Evolutionary conservation across 1,284 basidiomycete species (phyloP).

Genomic region (Leccinum solheimii): DNA sequence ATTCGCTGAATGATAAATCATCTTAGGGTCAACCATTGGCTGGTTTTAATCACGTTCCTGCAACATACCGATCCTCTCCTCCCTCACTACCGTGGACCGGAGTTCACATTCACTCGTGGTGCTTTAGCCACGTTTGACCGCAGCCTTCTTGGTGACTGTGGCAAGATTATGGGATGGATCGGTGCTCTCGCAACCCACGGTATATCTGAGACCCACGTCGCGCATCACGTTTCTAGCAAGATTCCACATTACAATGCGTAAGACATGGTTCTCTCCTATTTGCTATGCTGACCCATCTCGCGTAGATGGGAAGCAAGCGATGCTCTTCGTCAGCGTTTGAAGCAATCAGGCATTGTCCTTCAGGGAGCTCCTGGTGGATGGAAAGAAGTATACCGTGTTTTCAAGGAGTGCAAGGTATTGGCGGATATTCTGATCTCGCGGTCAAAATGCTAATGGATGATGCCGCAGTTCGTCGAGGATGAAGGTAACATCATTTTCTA

Average conservation of each 20-base stretch:
- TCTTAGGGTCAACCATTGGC: constrained; percentile 79
- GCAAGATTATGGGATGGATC: constrained; percentile 72
- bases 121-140: constrained; percentile 95
- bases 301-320: constrained; percentile 86
- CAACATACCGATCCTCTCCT: constrained; percentile 97
- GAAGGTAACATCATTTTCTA: constrained; percentile 90
- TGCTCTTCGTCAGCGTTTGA: constrained; percentile 83
- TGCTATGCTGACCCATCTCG: constrained; percentile 1
- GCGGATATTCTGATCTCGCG: neutral
- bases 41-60: constrained; percentile 91
- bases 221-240: constrained; percentile 89
- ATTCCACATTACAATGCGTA: constrained; percentile 90
- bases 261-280: constrained; percentile 20
- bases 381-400: constrained; percentile 76
- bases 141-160: constrained; percentile 79
- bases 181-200: constrained; percentile 81
- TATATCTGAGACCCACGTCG: constrained; percentile 92
- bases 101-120: constrained; percentile 95
- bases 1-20: constrained; percentile 4
- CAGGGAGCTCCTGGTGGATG: constrained; percentile 73
- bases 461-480: constrained; percentile 82
- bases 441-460: constrained; percentile 14
- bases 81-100: constrained; percentile 89
- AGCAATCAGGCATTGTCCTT: constrained; percentile 56
- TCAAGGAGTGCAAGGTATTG: constrained; percentile 69